Base-by-base conservation (phyloP, 2,329 filamentous ascomycete genomes). In the Sporothrix brunneoviolacea region DNA sequence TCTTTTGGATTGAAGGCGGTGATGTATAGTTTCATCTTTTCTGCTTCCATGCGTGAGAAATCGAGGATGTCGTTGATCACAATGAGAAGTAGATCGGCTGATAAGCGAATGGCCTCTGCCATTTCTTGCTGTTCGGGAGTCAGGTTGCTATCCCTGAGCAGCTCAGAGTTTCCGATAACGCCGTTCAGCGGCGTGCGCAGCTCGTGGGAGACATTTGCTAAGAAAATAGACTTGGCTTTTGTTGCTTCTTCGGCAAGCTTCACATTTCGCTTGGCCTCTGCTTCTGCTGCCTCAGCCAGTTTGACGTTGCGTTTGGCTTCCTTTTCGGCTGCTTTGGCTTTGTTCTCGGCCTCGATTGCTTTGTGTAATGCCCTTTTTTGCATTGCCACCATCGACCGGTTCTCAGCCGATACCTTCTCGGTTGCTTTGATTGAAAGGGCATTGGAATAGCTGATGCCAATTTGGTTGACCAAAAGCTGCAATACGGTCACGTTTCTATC, bases 61-160 rank as follows among this genome's bases (percentile, higher is more conserved):
- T 97, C 91, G 4, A 96, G 74, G 48, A 96, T 95, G 62, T 97
- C 91, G 62, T 96, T 96, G 69, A 96, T 96, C 42, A 96, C 88
- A 0, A 90, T 93, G 22, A 96, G 73, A 13, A 96, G 70, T 15
- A 93, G 82, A 62, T 96, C 90, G 0, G 88, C 89, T 43, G 88
- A 94, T 28, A 91, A 78, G 44, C 88, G 82, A 49, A 94, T 93
- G 15, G 88, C 91, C 62, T 94, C 88, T 4, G 88, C 86, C 74
- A 90, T 93, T 58, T 94, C 88, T 28, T 83, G 75, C 65, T 94
- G 88, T 55, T 94, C 88, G 52, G 75, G 77, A 57, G 86, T 82
- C 48, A 94, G 71, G 19, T 78, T 71, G 59, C 86, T 91, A 61
- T 93, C 88, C 42, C 87, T 76, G 8, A 94, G 68, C 15, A 95